Evolutionary conservation across 345 rosid genomes (phyloP).

Genomic region (Draba incana): DNA sequence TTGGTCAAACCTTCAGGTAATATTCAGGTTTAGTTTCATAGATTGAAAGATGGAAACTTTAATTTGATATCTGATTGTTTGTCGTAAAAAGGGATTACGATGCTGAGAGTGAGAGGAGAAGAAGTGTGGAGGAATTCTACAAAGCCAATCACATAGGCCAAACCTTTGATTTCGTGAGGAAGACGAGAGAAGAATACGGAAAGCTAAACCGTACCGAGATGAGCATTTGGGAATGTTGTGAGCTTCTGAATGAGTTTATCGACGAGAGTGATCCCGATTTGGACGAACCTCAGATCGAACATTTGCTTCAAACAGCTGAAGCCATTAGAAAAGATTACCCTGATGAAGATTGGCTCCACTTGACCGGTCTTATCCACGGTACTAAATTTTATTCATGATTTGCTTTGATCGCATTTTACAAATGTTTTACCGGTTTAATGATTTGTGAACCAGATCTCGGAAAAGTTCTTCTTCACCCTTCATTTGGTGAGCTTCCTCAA

Average conservation of each 20-base stretch:
- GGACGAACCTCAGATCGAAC: slow-evolving; percentile 67
- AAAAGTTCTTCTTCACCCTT: slow-evolving; percentile 73
- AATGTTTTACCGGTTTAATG: background rate
- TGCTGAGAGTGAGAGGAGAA: slow-evolving; percentile 71
- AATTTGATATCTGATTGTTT: background rate
- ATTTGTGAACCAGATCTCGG: slow-evolving; percentile 64
- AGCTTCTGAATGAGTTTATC: slow-evolving; percentile 56
- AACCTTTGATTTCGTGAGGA: slow-evolving; percentile 73
- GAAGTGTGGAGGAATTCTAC: slow-evolving; percentile 77
- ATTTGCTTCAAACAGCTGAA: slow-evolving; percentile 72
- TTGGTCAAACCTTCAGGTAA: slow-evolving; percentile 87
- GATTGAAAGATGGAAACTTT: slow-evolving; percentile 11
- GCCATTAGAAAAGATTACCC: slow-evolving; percentile 68
- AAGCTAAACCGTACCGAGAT: slow-evolving; percentile 45
- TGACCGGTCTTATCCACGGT: slow-evolving; percentile 74
- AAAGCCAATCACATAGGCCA: slow-evolving; percentile 73
- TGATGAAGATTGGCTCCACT: slow-evolving; percentile 63
- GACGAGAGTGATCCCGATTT: slow-evolving; percentile 75
- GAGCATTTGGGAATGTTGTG: slow-evolving; percentile 73
- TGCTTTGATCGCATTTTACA: background rate
- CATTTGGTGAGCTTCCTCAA: slow-evolving; percentile 85
- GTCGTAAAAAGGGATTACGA: slow-evolving; percentile 60
- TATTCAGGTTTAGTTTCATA: background rate
- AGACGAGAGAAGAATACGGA: slow-evolving; percentile 45
- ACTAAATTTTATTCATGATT: background rate